phyloP scores from a whole-genome alignment of 257 asterid species.

The Forsythia viridissima region DNA sequence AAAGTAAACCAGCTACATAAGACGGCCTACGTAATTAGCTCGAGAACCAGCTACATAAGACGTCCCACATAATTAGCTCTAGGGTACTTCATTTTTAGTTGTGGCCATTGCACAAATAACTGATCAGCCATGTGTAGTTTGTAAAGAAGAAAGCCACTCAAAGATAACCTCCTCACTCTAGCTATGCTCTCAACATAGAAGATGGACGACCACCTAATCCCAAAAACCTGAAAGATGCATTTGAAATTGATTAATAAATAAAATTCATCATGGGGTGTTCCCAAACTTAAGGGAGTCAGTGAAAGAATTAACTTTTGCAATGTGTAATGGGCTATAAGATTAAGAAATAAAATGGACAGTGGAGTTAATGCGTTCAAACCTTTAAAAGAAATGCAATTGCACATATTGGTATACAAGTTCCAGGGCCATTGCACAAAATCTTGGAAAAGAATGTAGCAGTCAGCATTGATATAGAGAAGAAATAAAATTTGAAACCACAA shows the following conservation, averaged over 20 bases:
- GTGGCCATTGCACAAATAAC: slow-evolving; percentile 93
- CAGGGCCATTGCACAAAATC: slow-evolving; percentile 96
- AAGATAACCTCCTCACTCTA: slow-evolving; percentile 82
- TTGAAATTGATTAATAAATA: background rate
- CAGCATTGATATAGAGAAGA: slow-evolving; percentile 1
- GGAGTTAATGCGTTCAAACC: slow-evolving; percentile 42
- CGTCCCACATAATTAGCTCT: slow-evolving; percentile 80
- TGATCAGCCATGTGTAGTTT: slow-evolving; percentile 82
- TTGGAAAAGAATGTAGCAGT: slow-evolving; percentile 26
- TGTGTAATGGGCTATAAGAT: slow-evolving; percentile 19
- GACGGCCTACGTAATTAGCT: slow-evolving; percentile 68
- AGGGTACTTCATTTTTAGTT: slow-evolving; percentile 71
- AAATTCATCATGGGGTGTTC: background rate
- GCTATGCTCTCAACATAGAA: slow-evolving; percentile 96
- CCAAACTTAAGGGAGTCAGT: background rate
- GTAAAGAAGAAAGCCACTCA: slow-evolving; percentile 87
- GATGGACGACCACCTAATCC: slow-evolving; percentile 82
- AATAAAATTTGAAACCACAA: background rate
- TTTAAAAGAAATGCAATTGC: slow-evolving; percentile 70
- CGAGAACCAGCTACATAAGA: slow-evolving; percentile 54
- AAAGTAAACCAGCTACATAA: slow-evolving; percentile 48
- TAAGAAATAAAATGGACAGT: background rate
- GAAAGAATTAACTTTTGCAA: slow-evolving; percentile 11
- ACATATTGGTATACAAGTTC: slow-evolving; percentile 88
- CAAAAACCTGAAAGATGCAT: slow-evolving; percentile 56